Base-by-base conservation (phyloP, 331 rosid species). In the Erythrophleum ivorense region DNA sequence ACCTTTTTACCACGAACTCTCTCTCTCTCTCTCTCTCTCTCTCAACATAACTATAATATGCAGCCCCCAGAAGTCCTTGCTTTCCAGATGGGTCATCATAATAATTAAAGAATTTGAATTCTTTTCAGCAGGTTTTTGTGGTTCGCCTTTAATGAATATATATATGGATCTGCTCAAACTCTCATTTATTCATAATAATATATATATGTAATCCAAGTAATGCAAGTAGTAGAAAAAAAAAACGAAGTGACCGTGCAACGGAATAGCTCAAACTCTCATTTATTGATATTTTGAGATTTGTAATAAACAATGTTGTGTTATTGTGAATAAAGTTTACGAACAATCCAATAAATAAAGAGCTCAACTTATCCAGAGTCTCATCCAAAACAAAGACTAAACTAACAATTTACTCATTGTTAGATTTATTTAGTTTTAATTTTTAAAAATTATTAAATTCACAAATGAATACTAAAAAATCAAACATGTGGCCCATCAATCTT, bases 101-200 rank as follows among this genome's bases (percentile, higher is more conserved):
- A 33, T 31, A 6, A 80, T 58, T 34, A 41, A 77, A 71, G 80
- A 34, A 72, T 80, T 77, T 36, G 71, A 73, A 59, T 73, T 87
- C 81, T 80, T 2, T 63, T 29, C 65, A 79, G 77, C 84, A 82
- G 78, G 74, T 63, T 67, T 70, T 83, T 80, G 78, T 85, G 68
- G 3, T 33, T 33, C 33, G n/a, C 40, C 29, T 60, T 60, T 38
- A 16, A 38, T 19, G 14, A 4, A 18, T 66, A 16, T 40, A 18
- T n/a, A 3, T 19, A 6, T 43, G 1, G n/a, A 24, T 18, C 0
- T 1, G 73, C 2, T n/a, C n/a, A n/a, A n/a, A n/a, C n/a, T n/a
- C n/a, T n/a, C n/a, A n/a, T n/a, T n/a, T n/a, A n/a, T n/a, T n/a
- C n/a, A n/a, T n/a, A n/a, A n/a, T n/a, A n/a, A n/a, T n/a, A n/a